A percentile compares a stretch with the other conserved stretches of the same genome.
Conservation (phyloP, 768 basidiomycete species). For the Russula dissimulans region DNA sequence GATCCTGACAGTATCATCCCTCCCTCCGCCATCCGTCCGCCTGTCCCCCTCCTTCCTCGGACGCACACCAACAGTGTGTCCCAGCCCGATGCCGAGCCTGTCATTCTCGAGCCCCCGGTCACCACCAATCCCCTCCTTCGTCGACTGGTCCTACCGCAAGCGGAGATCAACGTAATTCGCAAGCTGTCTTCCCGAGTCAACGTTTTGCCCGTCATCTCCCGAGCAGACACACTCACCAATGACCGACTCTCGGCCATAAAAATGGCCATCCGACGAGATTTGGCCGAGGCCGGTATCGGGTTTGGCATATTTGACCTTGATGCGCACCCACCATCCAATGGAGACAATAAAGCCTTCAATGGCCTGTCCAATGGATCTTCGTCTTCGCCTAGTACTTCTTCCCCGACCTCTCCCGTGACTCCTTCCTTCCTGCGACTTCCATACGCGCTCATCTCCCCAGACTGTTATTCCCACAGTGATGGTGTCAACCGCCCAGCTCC, state of each 20-base stretch:
- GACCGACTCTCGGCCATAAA: conserved; percentile 75
- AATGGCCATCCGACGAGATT: conserved; percentile 67
- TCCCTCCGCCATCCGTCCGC: conserved; percentile 55
- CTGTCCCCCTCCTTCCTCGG: conserved; percentile 58
- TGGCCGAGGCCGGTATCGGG: conserved; percentile 78
- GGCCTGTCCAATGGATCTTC: conserved; percentile 42
- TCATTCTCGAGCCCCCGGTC: conserved; percentile 73
- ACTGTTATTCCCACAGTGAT: conserved; percentile 77
- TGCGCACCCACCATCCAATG: conserved; percentile 39
- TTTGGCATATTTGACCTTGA: conserved; percentile 86
- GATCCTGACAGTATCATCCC: conserved; percentile 77
- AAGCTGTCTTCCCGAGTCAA: conserved; percentile 75
- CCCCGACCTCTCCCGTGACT: conserved; percentile 58
- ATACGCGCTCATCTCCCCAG: conserved; percentile 80
- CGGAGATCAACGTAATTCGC: conserved; percentile 71
- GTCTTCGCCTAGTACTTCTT: conserved; percentile 44
- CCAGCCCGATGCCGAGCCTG: conserved; percentile 61
- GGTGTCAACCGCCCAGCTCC: conserved; percentile 51
- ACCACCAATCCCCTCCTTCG: conserved; percentile 61
- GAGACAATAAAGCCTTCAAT: conserved; percentile 47
- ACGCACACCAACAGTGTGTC: conserved; percentile 64
- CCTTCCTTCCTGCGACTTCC: conserved; percentile 59
- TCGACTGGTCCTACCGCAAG: conserved; percentile 55
- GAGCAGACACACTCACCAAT: conserved; percentile 73
- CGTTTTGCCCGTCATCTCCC: conserved; percentile 78